Evolutionary conservation across 495 filamentous ascomycete genomes (phyloP), one percentile per base, ranked within the genome.

Genomic region (Choiromyces venosus): DNA sequence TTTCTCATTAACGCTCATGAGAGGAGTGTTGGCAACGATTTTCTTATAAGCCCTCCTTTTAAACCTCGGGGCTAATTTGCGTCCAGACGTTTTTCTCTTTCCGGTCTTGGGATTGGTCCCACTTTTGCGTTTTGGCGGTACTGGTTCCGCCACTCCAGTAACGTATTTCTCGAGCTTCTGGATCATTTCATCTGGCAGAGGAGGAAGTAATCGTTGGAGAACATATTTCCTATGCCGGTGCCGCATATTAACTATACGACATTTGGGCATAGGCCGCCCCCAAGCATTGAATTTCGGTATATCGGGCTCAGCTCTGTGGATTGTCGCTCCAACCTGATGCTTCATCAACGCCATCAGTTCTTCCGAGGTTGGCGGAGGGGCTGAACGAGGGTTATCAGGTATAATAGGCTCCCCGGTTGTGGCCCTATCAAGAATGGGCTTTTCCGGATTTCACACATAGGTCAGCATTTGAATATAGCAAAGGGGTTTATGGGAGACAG

Each of bases 141-240:
- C 76, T 12, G 84, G 83, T 68, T 71, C 82, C 81, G 85, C 86
- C 74, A 81, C 84, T 4, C 91, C 93, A 16, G 82, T 76, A 0
- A 88, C 84, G 16, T 96, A 76, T 25, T 84, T 86, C 18, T 85
- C 82, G 14, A 99, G 82, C 40, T 85, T 77, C 37, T 87, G 82
- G 84, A 91, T 91, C 72, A 95, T 92, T 21, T 83, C 74, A 35
- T 83, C 74, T 0, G 91, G 89, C 0, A 97, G 75, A 2, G 95
- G 95, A 9, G 93, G 92, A n/a, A 91, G 81, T 6, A 92, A 77
- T 65, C 84, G 85, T 0, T 83, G 79, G 29, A 92, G 83, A 56
- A 88, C 81, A 0, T 75, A 44, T 0, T 83, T 85, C 83, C 91
- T 94, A 84, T 88, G 89, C 70, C 84, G 85, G 69, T 83, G 85